phyloP scores from a whole-genome alignment of 768 basidiomycete genomes.

The Termitomyces sp. region DNA sequence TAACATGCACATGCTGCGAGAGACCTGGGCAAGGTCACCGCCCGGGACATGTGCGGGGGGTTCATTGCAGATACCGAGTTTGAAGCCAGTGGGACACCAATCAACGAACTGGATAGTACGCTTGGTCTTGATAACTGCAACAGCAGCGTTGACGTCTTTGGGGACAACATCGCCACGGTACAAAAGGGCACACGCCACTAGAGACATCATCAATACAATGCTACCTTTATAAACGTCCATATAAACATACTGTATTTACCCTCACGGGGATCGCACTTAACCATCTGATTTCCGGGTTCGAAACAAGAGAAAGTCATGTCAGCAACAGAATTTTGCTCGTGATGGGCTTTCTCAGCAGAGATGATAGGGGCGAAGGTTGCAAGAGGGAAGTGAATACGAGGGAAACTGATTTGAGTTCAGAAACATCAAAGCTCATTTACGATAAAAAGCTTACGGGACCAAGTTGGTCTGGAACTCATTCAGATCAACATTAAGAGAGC shows the following conservation, averaged over 20 bases:
- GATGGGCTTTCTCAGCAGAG: conserved; percentile 90
- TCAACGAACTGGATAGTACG: conserved; percentile 97
- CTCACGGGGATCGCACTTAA: conserved; percentile 88
- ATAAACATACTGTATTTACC: conserved; percentile 89
- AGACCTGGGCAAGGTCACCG: conserved; percentile 91
- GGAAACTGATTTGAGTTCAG: conserved; percentile 54
- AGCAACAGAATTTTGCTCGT: conserved; percentile 95
- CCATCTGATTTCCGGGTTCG: conserved; percentile 96
- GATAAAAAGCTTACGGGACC: conserved; percentile 78
- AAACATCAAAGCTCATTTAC: conserved; percentile 62
- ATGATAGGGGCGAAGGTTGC: conserved; percentile 95
- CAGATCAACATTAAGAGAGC: conserved; percentile 94
- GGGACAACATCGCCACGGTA: conserved; percentile 97
- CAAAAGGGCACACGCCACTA: conserved; percentile 87
- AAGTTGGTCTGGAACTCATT: conserved; percentile 99
- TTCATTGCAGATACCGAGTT: conserved; percentile 98
- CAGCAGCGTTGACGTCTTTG: conserved; percentile 91
- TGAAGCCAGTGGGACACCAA: conserved; percentile 98
- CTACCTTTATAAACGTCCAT: not conserved
- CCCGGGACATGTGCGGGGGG: conserved; percentile 88
- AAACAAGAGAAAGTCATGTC: conserved; percentile 99
- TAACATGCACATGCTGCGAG: conserved; percentile 95
- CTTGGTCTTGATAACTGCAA: conserved; percentile 94
- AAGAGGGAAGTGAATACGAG: conserved; percentile 97
- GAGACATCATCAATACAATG: conserved; percentile 9